Conservation (phyloP, 306 rosid species). For the Rosa lucieae region DNA sequence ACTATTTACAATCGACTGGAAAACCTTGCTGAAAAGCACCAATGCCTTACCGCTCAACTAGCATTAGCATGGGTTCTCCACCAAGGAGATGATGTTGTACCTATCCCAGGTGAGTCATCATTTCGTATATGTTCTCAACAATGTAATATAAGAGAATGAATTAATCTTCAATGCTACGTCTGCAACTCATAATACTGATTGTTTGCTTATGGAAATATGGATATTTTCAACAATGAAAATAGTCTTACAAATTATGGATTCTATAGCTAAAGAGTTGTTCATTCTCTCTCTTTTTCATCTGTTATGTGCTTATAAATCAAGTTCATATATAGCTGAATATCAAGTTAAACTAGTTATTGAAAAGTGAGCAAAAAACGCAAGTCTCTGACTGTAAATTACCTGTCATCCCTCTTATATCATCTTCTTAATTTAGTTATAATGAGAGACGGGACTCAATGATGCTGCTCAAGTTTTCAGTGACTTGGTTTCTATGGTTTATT, state of each 20-base stretch:
- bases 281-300: background rate
- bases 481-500: no score
- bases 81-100: conserved; percentile 60
- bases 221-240: no score
- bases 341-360: no score
- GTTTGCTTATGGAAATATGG: no score
- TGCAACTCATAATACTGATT: no score
- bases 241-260: background rate
- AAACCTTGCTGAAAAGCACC: conserved; percentile 46
- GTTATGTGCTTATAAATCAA: background rate
- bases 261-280: background rate
- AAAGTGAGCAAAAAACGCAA: no score
- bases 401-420: no score
- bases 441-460: no score
- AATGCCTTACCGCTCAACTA: conserved; percentile 60
- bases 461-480: no score
- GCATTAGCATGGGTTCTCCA: conserved; percentile 73
- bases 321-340: background rate
- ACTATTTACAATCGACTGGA: conserved; percentile 44
- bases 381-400: no score
- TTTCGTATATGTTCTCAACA: background rate
- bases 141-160: background rate
- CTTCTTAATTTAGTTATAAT: no score
- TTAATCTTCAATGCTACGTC: background rate
- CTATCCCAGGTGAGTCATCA: conserved; percentile 43